Evolutionary conservation across 2,329 filamentous ascomycete species (phyloP), one percentile per base, ranked within the genome.

Genomic region (Botryosphaeria dothidea): DNA sequence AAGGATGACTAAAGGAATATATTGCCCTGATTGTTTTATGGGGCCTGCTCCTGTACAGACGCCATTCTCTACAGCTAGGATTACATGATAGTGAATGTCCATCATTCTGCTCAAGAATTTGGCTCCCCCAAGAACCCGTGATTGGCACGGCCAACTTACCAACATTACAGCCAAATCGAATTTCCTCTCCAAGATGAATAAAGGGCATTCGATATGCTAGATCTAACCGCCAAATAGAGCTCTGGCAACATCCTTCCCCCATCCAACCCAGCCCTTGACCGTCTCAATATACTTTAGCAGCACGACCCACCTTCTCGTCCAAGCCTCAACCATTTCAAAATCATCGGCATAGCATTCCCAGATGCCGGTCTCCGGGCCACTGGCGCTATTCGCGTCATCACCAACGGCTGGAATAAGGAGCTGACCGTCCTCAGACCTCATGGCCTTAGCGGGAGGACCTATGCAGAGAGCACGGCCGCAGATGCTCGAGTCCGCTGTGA

Each of bases 331-430:
- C 66, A 84, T 80, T 65, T 83, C 79, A 69, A 83, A 86, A 69
- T 89, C 86, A 67, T 87, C 79, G 0, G 82, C 86, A 72, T 86
- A 88, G 49, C 83, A 78, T 72, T 91, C 88, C 84, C 87, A 90
- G 1, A 86, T 74, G 0, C 82, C 83, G 36, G 77, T 77, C 60
- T 82, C 79, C 51, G 70, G 72, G 29, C 74, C 77, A 13, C 70
- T 73, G 11, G 70, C 57, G 17, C 64, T 67, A 11, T 70, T 34
- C 64, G 66, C 68, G 11, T 70, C 41, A 64, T 49, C 57, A 31
- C 45, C 25, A 25, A 43, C 34, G 7, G 60, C 48, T 3, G 65
- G 62, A 6, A 66, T 54, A n/a, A n/a, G n/a, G 67, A 67, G 69
- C 19, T 71, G 68, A 4, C 77, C 77, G 15, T 77, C 72, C 13